Percentiles rank a stretch among this genome's conserved stretches.
phyloP scores from a whole-genome alignment of 176 grass and related monocot species.

The Panicum miliaceum region DNA sequence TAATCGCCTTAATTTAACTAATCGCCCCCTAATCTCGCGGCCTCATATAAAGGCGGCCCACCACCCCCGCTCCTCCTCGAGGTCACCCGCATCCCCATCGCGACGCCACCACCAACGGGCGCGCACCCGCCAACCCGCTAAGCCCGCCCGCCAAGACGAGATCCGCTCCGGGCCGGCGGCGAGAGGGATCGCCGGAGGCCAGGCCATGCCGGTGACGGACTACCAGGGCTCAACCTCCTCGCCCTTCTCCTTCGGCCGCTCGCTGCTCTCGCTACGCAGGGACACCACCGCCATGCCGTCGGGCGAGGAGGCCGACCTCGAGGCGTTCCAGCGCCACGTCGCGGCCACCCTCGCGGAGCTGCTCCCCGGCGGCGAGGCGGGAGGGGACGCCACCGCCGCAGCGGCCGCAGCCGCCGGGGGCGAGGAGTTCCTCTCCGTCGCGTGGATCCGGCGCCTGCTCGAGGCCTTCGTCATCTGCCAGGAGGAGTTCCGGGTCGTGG shows the following conservation, averaged over 20 bases:
- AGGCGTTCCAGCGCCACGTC: slow-evolving; percentile 80
- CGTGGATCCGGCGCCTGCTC: slow-evolving; percentile 80
- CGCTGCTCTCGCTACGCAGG: slow-evolving; percentile 60
- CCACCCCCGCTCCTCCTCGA: not conserved
- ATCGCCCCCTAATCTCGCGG: slow-evolving; percentile 40
- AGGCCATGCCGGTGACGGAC: slow-evolving; percentile 84
- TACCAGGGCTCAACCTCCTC: slow-evolving; percentile 62
- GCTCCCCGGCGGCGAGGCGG: slow-evolving; percentile 13
- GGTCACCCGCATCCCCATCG: slow-evolving; percentile 4
- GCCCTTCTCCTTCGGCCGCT: slow-evolving; percentile 62
- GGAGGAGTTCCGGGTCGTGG: slow-evolving; percentile 80
- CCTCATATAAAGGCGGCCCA: slow-evolving; percentile 44
- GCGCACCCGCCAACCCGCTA: slow-evolving; percentile 20
- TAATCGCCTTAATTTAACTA: slow-evolving; percentile 11
- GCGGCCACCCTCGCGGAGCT: slow-evolving; percentile 65
- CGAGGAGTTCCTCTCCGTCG: slow-evolving; percentile 67
- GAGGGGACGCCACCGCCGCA: not conserved
- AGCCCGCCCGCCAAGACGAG: not conserved
- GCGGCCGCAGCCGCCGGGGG: not conserved
- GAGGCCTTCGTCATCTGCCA: slow-evolving; percentile 84
- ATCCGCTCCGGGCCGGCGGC: slow-evolving; percentile 30
- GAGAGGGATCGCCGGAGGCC: slow-evolving; percentile 31
- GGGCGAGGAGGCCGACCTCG: slow-evolving; percentile 58
- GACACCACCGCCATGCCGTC: slow-evolving; percentile 53
- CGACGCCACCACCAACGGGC: not conserved